Evolutionary conservation across 495 filamentous ascomycete genomes (phyloP).

Genomic region (Venustampulla echinocandica): DNA sequence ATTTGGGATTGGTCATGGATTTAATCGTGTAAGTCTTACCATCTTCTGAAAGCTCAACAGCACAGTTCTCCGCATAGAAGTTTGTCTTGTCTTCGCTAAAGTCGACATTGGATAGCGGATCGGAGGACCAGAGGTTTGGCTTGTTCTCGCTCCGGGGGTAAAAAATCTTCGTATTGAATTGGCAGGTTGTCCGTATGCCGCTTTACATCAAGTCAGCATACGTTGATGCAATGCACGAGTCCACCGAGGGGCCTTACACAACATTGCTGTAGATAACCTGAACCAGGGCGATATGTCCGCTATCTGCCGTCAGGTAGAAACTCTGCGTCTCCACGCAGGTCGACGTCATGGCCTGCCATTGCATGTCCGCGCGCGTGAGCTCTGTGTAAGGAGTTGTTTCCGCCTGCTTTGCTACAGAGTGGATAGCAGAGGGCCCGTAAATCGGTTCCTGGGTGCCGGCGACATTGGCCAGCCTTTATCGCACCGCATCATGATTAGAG

Average conservation of each 20-base stretch:
- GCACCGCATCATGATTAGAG: conserved; percentile 11
- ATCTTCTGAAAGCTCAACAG: conserved; percentile 75
- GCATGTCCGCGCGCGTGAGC: conserved; percentile 64
- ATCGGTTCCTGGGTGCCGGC: conserved; percentile 94
- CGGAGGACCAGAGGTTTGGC: conserved; percentile 70
- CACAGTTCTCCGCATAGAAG: conserved; percentile 77
- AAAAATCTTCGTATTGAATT: conserved; percentile 90
- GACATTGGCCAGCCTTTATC: conserved; percentile 71
- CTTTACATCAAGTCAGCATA: conserved; percentile 41
- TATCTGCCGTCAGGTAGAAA: conserved; percentile 82
- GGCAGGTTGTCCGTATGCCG: conserved; percentile 78
- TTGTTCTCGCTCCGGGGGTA: conserved; percentile 55
- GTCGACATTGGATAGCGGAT: conserved; percentile 61
- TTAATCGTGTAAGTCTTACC: conserved; percentile 75
- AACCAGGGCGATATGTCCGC: conserved; percentile 63
- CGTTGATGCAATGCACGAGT: conserved; percentile 4
- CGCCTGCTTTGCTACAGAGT: conserved; percentile 72
- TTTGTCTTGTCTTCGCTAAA: conserved; percentile 76
- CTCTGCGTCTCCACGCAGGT: conserved; percentile 94
- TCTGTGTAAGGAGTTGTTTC: conserved; percentile 73
- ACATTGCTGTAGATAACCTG: conserved; percentile 99
- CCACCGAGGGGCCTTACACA: conserved; percentile 51
- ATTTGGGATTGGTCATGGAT: conserved; percentile 65
- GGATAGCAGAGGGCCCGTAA: conserved; percentile 86
- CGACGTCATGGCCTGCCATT: conserved; percentile 71